Evolutionary conservation across 306 rosid species (phyloP).

Genomic region (Dryas alaskensis): DNA sequence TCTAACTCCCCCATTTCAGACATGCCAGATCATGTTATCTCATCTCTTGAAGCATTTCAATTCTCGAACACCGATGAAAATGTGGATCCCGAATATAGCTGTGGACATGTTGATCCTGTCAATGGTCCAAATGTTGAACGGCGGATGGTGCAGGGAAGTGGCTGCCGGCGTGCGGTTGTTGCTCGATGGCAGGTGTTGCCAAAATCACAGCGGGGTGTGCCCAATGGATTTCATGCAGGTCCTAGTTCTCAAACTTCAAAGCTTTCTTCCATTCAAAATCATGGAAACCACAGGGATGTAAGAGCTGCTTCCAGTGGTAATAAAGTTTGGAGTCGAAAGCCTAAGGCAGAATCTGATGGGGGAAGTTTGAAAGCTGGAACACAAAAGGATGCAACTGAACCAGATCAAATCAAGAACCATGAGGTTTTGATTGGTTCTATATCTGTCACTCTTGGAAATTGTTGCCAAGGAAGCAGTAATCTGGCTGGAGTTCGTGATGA

Average conservation of each 20-base stretch:
- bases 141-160: conserved; percentile 32
- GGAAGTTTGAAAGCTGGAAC: conserved; percentile 34
- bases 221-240: conserved; percentile 36
- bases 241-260: conserved; percentile 48
- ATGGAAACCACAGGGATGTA: conserved; percentile 42
- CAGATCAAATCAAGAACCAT: conserved; percentile 41
- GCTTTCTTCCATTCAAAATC: conserved; percentile 37
- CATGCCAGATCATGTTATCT: conserved; percentile 33
- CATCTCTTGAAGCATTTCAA: conserved; percentile 32
- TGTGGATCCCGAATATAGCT: conserved; percentile 26
- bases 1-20: conserved; percentile 33
- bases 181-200: conserved; percentile 42
- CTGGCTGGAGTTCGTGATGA: conserved; percentile 36
- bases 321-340: conserved; percentile 64
- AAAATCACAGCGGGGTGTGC: conserved; percentile 39
- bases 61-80: conserved; percentile 40
- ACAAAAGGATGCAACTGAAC: conserved; percentile 35
- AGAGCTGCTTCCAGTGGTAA: conserved; percentile 37
- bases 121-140: conserved; percentile 46
- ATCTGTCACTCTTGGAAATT: conserved; percentile 51
- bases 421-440: conserved; percentile 85
- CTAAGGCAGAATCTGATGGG: conserved; percentile 49
- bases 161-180: conserved; percentile 25
- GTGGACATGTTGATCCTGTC: conserved; percentile 25
- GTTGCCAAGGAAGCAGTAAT: conserved; percentile 38